These are phyloP conservation scores for Aureobasidium subglaciale DNA, from an alignment of 2,329 filamentous ascomycete species.

Conservation along the genomic window DNA sequence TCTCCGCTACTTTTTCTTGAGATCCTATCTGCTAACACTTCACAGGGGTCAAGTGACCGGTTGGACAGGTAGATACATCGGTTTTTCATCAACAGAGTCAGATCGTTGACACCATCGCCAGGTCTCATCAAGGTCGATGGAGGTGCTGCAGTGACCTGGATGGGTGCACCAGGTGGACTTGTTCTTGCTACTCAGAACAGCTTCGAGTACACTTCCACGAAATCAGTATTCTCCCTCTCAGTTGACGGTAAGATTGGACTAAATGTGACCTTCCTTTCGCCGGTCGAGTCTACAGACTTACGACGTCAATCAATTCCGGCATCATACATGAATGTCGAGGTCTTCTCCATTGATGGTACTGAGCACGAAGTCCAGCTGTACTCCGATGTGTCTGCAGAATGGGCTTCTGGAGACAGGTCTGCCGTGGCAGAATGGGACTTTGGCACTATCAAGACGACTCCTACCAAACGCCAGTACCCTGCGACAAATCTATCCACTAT, in stretches of 20 bases:
- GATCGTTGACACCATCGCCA: no score
- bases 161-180: slow-evolving; percentile 49
- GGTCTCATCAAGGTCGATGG: slow-evolving; percentile 61
- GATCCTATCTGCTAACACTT: slow-evolving; percentile 1
- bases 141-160: slow-evolving; percentile 56
- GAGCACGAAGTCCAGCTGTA: slow-evolving; percentile 63
- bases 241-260: slow-evolving; percentile 55
- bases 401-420: slow-evolving; percentile 56
- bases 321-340: slow-evolving; percentile 61
- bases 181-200: slow-evolving; percentile 52
- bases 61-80: slow-evolving; percentile 18
- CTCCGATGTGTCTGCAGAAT: slow-evolving; percentile 66
- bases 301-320: slow-evolving; percentile 62
- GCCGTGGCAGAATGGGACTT: slow-evolving; percentile 58
- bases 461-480: neutral
- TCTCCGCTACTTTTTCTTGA: no score
- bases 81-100: no score
- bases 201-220: slow-evolving; percentile 65
- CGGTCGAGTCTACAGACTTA: slow-evolving; percentile 60
- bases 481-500: neutral
- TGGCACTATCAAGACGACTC: slow-evolving; percentile 22
- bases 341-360: slow-evolving; percentile 55
- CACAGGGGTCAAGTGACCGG: slow-evolving; percentile 15
- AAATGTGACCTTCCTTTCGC: slow-evolving; percentile 64
- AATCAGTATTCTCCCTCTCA: slow-evolving; percentile 61